Base-by-base conservation (phyloP, 1,139 yeast species). In the Candida pseudocylindracea region DNA sequence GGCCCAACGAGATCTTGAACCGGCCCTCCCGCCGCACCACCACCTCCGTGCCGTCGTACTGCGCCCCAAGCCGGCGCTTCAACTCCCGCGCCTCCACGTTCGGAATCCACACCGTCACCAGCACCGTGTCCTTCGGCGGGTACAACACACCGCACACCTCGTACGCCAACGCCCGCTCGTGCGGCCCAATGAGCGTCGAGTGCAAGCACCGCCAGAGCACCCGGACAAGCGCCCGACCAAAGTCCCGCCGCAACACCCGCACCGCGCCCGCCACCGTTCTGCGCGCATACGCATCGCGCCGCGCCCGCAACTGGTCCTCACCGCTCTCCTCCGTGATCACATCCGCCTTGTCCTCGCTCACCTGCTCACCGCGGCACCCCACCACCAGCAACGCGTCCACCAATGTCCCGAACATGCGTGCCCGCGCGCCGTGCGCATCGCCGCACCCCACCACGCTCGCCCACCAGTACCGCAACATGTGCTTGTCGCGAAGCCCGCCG, bases 131-230 rank as follows among this genome's bases (percentile, higher is more conserved):
- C 28, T 57, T 51, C n/a, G 81, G 68, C 30, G 65, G 65, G 44
- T 68, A 79, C 29, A 88, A 51, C 7, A 85, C 62, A 33, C 69
- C 68, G 36, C 79, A 59, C 2, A 79, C 47, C 36, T 70, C 78
- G 41, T 79, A 72, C 11, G 88, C 45, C 29, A 63, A 53, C 37
- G 88, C 60, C 39, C 74, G 67, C 32, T 71, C 73, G 31, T 65
- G 54, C 2, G 79, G 52, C 12, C 76, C 64, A 12, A 75, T 39
- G 26, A 67, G 48, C 1, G 80, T 70, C 8, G 68, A 57, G 41
- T 72, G 78, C 10, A 81, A 46, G n/a, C 72, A 60, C 33, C 61
- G 59, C 94, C 95, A 83, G 7, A 88, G 44, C 8, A 63, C 61
- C 7, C 48, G 44, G 35, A 63, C 63, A 29, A 88, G 54, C 0